phyloP scores from a whole-genome alignment of 2,329 filamentous ascomycete species.

The Helminthosporium solani region DNA sequence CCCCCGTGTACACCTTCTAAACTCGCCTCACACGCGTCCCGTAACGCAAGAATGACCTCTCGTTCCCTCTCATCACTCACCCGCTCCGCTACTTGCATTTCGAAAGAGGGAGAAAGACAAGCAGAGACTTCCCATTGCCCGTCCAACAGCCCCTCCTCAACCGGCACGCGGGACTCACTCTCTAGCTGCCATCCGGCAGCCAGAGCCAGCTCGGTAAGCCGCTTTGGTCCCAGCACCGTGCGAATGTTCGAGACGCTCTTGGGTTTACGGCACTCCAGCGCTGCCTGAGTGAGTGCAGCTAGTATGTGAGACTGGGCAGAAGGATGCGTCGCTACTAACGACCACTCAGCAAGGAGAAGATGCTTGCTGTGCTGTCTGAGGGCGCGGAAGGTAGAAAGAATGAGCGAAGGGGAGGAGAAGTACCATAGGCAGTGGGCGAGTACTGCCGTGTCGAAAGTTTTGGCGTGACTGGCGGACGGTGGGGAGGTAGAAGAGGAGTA shows the following conservation, averaged over 20 bases:
- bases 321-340: constrained; percentile 43
- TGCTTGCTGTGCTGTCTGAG: constrained; percentile 36
- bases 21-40: no score
- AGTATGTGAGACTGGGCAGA: constrained; percentile 53
- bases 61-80: no score
- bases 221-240: constrained; percentile 47
- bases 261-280: constrained; percentile 46
- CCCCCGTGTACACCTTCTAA: no score
- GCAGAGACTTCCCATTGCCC: constrained; percentile 47
- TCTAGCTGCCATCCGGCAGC: constrained; percentile 43
- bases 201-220: constrained; percentile 42
- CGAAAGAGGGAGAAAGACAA: no score
- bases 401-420: constrained; percentile 45
- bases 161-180: constrained; percentile 41
- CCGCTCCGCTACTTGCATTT: no score
- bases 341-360: constrained; percentile 52
- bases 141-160: constrained; percentile 44
- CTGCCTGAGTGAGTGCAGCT: constrained; percentile 49
- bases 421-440: constrained; percentile 58
- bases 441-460: constrained; percentile 51
- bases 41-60: no score
- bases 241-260: constrained; percentile 51
- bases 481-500: no score
- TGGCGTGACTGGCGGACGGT: no score
- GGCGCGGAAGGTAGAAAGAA: constrained; percentile 42